Conservation (phyloP, 306 rosid genomes). For the Gillenia trifoliata region DNA sequence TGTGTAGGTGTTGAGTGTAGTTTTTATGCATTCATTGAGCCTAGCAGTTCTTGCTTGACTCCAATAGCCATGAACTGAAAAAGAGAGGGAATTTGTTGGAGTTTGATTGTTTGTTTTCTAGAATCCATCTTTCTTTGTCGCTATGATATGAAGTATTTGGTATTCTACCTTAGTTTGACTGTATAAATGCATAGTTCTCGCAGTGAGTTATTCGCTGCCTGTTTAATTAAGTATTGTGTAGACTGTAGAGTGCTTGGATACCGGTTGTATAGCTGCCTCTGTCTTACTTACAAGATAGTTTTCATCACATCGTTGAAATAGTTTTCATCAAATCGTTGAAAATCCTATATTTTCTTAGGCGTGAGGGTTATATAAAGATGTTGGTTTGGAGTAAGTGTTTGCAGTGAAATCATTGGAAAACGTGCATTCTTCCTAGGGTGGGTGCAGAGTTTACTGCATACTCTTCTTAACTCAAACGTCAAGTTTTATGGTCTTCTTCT, state of each 20-base stretch:
- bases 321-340: neutral
- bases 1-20: neutral
- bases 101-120: neutral
- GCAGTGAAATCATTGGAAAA: conserved; percentile 1
- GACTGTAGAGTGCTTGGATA: neutral
- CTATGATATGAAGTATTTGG: conserved; percentile 1
- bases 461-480: neutral
- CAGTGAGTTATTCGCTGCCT: neutral
- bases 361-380: neutral
- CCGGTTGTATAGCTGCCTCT: neutral
- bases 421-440: neutral
- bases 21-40: conserved; percentile 5
- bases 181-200: neutral
- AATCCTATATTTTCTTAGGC: neutral
- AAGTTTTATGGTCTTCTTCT: neutral
- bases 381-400: neutral
- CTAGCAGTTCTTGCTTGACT: conserved; percentile 3
- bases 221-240: neutral
- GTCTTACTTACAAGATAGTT: neutral
- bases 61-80: neutral
- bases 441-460: neutral
- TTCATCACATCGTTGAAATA: no score
- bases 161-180: neutral
- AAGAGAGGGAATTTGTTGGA: neutral
- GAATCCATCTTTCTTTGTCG: neutral